phyloP scores from a whole-genome alignment of 768 basidiomycete species.

The Suillus discolor region DNA sequence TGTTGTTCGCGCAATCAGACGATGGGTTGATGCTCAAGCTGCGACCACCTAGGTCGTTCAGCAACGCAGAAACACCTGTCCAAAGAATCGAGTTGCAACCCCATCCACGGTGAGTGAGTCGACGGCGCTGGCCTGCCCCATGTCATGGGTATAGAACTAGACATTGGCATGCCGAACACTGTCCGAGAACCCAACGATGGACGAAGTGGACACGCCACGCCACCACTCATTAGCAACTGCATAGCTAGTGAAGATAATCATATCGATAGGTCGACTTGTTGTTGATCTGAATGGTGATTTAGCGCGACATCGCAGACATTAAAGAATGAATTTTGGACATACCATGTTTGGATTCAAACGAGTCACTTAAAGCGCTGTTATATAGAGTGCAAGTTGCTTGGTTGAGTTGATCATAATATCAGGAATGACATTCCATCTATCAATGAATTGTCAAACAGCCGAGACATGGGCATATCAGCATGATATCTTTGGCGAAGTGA shows the following conservation, averaged over 20 bases:
- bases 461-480: slow-evolving; percentile 72
- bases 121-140: not conserved
- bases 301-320: not conserved
- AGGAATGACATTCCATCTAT: slow-evolving; percentile 25
- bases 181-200: not conserved
- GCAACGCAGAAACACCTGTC: not conserved
- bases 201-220: slow-evolving; percentile 19
- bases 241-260: slow-evolving; percentile 23
- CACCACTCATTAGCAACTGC: slow-evolving; percentile 30
- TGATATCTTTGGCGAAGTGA: slow-evolving; percentile 61
- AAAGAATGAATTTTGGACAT: not conserved
- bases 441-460: slow-evolving; percentile 47
- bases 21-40: not conserved
- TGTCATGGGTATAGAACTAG: not conserved
- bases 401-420: not conserved
- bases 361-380: not conserved
- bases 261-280: slow-evolving; percentile 12
- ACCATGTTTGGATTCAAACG: not conserved
- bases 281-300: not conserved
- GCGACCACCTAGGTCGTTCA: slow-evolving; percentile 1
- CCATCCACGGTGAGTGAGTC: not conserved
- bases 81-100: not conserved
- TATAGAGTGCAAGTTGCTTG: not conserved
- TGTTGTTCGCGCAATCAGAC: not conserved
- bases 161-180: not conserved